These are phyloP conservation scores for Trametes pubescens DNA, from an alignment of 1,284 basidiomycete species.

Conservation along the genomic window DNA sequence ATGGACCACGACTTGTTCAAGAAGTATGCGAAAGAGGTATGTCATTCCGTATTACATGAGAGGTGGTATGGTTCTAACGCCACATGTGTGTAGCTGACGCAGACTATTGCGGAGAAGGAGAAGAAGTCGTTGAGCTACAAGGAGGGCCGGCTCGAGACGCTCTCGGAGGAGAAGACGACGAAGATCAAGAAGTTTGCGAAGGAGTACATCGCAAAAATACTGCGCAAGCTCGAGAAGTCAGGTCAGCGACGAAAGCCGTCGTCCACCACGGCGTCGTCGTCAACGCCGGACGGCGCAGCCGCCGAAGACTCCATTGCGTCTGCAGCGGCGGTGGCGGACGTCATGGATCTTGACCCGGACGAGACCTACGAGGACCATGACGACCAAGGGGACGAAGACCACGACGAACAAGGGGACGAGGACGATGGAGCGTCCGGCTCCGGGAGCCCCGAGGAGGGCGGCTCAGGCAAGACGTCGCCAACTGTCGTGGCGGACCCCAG, in stretches of 20 bases:
- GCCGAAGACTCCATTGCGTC: constrained; percentile 21
- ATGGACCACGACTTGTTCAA: constrained; percentile 93
- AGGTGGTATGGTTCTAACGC: not conserved
- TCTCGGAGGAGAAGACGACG: constrained; percentile 85
- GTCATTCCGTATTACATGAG: constrained; percentile 10
- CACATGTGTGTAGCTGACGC: constrained; percentile 65
- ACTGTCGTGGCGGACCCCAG: constrained; percentile 23
- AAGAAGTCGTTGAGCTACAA: constrained; percentile 86
- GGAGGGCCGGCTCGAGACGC: constrained; percentile 71
- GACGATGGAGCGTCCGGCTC: constrained; percentile 17
- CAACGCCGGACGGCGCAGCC: constrained; percentile 24
- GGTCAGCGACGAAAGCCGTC: constrained; percentile 30
- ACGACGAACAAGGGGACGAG: constrained; percentile 11
- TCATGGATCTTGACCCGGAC: constrained; percentile 29
- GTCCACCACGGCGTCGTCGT: constrained; percentile 30
- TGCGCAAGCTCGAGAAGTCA: constrained; percentile 67
- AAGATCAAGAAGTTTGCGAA: constrained; percentile 97
- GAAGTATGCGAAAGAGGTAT: constrained; percentile 93
- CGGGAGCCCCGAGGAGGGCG: constrained; percentile 28
- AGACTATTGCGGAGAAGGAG: constrained; percentile 90
- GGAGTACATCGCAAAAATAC: constrained; percentile 81
- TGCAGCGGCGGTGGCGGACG: constrained; percentile 28
- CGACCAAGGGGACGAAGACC: constrained; percentile 18
- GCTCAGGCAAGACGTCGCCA: constrained; percentile 27
- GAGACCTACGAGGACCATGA: constrained; percentile 30